phyloP scores from a whole-genome alignment of 805 yeast species.

The Wickerhamomyces kurtzmanii region DNA sequence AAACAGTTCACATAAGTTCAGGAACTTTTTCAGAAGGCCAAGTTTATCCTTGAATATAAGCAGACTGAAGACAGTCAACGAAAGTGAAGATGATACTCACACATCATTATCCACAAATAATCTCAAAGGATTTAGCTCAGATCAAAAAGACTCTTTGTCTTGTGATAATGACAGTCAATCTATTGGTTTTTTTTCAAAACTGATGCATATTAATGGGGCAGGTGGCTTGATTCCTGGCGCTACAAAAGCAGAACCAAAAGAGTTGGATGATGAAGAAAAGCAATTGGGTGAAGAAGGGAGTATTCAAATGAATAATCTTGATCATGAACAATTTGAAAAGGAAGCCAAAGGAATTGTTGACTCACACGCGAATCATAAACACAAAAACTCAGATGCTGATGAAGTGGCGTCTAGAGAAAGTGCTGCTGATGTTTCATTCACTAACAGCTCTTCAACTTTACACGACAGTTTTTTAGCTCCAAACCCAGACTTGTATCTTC shows the following conservation, averaged over 20 bases:
- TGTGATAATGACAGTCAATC: constrained; percentile 13
- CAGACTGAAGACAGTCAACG: no score
- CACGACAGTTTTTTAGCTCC: constrained; percentile 20
- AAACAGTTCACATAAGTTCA: no score
- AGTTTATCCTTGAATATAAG: no score
- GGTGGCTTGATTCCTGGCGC: constrained; percentile 28
- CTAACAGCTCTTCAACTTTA: constrained; percentile 6
- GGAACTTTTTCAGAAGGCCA: no score
- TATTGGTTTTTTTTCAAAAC: constrained; percentile 16
- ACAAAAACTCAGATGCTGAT: constrained; percentile 5
- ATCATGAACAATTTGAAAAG: constrained; percentile 29
- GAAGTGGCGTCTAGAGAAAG: constrained; percentile 15
- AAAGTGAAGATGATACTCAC: background rate
- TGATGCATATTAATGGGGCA: constrained; percentile 19
- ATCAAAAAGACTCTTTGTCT: constrained; percentile 3
- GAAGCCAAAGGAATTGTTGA: constrained; percentile 49
- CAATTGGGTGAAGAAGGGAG: constrained; percentile 21
- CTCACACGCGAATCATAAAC: constrained; percentile 26
- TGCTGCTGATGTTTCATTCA: constrained; percentile 14
- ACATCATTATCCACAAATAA: background rate
- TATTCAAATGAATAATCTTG: constrained; percentile 35
- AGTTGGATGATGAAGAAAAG: constrained; percentile 14
- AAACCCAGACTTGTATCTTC: constrained; percentile 33
- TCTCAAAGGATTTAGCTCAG: background rate
- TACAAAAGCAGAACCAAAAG: constrained; percentile 7